Evolutionary conservation across 2,329 filamentous ascomycete species (phyloP), one percentile per base, ranked within the genome.

Genomic region (Colletotrichum sp.): DNA sequence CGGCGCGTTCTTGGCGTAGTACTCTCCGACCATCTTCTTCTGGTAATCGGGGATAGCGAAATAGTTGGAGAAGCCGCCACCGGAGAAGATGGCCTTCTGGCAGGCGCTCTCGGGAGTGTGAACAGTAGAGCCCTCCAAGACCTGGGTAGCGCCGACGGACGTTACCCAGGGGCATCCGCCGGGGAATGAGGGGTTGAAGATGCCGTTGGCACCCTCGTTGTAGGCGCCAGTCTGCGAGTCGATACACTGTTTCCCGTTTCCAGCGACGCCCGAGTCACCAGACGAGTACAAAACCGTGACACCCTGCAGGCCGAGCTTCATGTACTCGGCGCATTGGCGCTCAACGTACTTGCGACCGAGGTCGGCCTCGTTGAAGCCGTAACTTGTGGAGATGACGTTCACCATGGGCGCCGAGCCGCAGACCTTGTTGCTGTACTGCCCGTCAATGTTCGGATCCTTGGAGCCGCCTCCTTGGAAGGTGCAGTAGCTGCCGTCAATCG

Each of bases 241-340:
- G 71, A 87, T 83, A 78, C 86, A 88, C 34, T 77, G 67, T n/a
- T 80, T 80, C 62, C 80, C 78, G 77, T 86, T 85, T 60, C 86
- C 85, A 28, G 84, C 85, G 18, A 89, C 86, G 64, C 88, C 89
- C 59, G 83, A 86, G 80, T 90, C 89, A n/a, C 89, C 89, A 5
- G 86, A 87, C 1, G 88, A 88, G 78, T 88, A 89, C 39, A 91
- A 75, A 18, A 92, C 82, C 2, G 87, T 87, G 13, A 90, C 85
- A 24, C 89, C 89, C 79, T 87, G 86, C 9, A 91, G 85, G 21
- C 87, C 89, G 3, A 91, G 86, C 83, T 92, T 91, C 86, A 91
- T 87, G 81, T 89, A 91, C 83, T 91, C 89, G 72, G 85, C 82
- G 80, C 90, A 91, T 81, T 92, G 90, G 5, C 90, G 84, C 65